Evolutionary conservation across 371 early-diverging fungal species (phyloP), one percentile per base, ranked within the genome.

Genomic region (Rhizopus stolonifer): DNA sequence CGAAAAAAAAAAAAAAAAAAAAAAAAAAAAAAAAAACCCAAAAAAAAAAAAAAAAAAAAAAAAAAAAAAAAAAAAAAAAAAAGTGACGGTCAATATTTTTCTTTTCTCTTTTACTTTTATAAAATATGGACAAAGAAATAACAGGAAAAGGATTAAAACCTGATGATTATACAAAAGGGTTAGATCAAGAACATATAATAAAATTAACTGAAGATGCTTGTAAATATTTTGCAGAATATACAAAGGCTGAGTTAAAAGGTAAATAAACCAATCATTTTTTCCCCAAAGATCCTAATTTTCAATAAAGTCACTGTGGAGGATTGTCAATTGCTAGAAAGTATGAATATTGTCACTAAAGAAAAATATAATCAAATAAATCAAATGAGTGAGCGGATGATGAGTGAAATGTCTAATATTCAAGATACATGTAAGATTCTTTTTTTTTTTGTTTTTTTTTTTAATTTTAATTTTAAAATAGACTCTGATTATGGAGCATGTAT

Each of bases 301-400:
- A 45, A 15, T 24, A 31, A 59, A 82, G 84, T 76, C 29, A 81
- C 79, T 7, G 71, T 76, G 11, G 82, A 84, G 18, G 84, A 85
- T 54, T 85, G 82, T 56, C 68, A 68, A 26, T 54, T 85, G 26
- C 52, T 85, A 21, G 80, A 82, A 45, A 71, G 66, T 11, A 85
- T 85, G 85, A 85, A 85, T 51, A 74, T 61, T 21, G 29, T 70
- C 17, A 82, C 85, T 3, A 66, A 70, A 49, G 85, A 83, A 11
- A 73, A 80, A 53, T 85, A 85, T 58, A 64, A 58, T 21, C 80
- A 82, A 46, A 71, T 85, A 69, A 77, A 80, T 4, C 64, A 58
- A 33, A 79, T 82, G 79, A 81, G 79, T 24, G 82, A 85, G 49
- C 70, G 75, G 15, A 57, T 85, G 29, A 79, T 81, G 70, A 66